A percentile compares a stretch with the other conserved stretches of the same genome.
These are phyloP conservation scores for Clarkia xantiana DNA, from an alignment of 345 rosid species.

Conservation along the genomic window DNA sequence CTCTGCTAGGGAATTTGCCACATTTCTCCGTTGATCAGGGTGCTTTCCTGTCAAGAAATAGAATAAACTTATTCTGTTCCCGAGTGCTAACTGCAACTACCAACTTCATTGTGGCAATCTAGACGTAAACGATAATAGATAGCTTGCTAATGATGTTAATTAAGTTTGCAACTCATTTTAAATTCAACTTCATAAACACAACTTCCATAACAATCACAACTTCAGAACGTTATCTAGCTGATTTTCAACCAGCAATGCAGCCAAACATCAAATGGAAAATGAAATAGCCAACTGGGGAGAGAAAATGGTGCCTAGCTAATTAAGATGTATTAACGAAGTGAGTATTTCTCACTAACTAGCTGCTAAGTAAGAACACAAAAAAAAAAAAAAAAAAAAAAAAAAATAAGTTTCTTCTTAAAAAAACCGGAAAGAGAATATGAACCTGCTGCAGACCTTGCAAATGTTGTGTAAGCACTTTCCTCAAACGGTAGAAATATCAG, in stretches of 20 bases:
- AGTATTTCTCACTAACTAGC: not conserved
- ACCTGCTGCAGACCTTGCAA: constrained; percentile 99
- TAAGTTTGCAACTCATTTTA: not conserved
- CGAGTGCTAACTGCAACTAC: too few species aligned
- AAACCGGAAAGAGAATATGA: constrained; percentile 32
- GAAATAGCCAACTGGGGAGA: too few species aligned
- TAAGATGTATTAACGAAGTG: not conserved
- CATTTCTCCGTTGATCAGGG: constrained; percentile 36
- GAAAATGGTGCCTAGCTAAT: too few species aligned
- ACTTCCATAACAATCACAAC: too few species aligned
- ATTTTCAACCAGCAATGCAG: too few species aligned
- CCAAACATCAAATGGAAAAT: not conserved
- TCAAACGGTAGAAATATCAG: constrained; percentile 90
- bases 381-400: not conserved
- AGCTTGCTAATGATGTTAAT: too few species aligned
- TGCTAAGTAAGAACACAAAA: not conserved
- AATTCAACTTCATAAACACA: too few species aligned
- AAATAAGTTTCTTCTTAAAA: not conserved
- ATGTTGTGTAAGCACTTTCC: constrained; percentile 89
- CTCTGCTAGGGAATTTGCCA: constrained; percentile 46
- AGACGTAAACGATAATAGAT: too few species aligned
- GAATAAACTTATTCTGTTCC: not conserved
- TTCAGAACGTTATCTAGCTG: too few species aligned
- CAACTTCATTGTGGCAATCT: too few species aligned
- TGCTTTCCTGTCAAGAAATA: constrained; percentile 32